Conservation (phyloP, 2,329 filamentous ascomycete species). For the Pezicula carpinea region DNA sequence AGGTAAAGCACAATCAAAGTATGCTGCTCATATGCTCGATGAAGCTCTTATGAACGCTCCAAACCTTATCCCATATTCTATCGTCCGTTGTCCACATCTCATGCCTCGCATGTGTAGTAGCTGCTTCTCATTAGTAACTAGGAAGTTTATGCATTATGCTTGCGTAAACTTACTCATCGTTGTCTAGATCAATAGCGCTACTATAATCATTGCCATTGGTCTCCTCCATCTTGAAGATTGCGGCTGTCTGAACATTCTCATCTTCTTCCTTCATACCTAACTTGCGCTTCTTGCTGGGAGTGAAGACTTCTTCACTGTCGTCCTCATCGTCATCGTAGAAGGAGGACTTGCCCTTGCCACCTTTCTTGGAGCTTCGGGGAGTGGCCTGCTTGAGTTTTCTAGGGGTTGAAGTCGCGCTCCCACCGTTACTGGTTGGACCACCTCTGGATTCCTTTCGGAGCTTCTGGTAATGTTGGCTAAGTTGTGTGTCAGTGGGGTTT, state of each 20-base stretch:
- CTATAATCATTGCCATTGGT: background rate
- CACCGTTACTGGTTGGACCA: background rate
- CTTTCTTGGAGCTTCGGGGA: background rate
- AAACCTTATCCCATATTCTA: too few relatives aligned
- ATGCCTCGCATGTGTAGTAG: too few relatives aligned
- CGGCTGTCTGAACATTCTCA: constrained; percentile 2
- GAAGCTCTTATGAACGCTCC: too few relatives aligned
- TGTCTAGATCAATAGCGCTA: constrained; percentile 9
- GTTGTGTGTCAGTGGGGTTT: constrained; percentile 1
- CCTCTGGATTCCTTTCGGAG: constrained; percentile 13
- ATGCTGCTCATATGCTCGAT: too few relatives aligned
- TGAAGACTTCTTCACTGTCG: background rate
- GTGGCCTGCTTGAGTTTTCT: background rate
- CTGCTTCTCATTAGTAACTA: too few relatives aligned
- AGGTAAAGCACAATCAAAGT: too few relatives aligned
- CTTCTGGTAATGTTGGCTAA: constrained; percentile 29
- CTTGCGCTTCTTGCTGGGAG: constrained; percentile 13
- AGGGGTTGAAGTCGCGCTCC: constrained; percentile 1
- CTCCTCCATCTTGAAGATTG: constrained; percentile 14
- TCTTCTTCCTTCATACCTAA: constrained; percentile 11
- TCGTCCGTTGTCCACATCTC: too few relatives aligned
- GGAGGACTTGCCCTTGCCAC: background rate
- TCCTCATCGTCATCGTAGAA: constrained; percentile 1
- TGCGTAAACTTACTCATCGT: constrained; percentile 13
- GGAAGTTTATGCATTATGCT: too few relatives aligned